Base-by-base conservation (phyloP, 2,329 filamentous ascomycete genomes). In the Trichoderma sp. region DNA sequence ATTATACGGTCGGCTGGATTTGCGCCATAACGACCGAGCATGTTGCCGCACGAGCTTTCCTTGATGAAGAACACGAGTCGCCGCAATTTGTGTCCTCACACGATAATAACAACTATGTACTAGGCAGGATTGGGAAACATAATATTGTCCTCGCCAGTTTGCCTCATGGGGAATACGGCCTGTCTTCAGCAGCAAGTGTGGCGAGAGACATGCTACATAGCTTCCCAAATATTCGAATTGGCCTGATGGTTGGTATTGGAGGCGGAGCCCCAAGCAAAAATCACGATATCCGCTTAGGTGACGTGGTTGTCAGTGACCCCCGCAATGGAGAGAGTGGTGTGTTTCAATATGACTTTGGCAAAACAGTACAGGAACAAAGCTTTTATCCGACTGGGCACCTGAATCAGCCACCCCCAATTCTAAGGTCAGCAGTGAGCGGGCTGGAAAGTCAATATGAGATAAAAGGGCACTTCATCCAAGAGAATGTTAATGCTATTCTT, bases 1-100 rank as follows among this genome's bases (percentile, higher is more conserved):
- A 30, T 8, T 30, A 30, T 8, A 81, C 75, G 0, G 76, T 84
- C 10, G 82, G 80, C 18, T 83, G 81, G 59, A 82, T 84, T 6
- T 83, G 80, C 66, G 81, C 81, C 11, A 69, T 83, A 1, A 21
- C 5, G 0, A 75, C 71, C 0, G 82, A 84, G 63, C 75, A 72
- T 52, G 75, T 79, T 58, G 81, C 81, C 5, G 81, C 81, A 4
- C 70, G 72, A 30, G 72, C 55, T 0, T 61, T 61, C 32, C 28
- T 61, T 24, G 59, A 61, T 6, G 24, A 49, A 26, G 21, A 61
- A n/a, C 59, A 61, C 6, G 5, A 51, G 21, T 0, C 18, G 13
- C 26, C 34, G 8, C 37, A 61, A n/a, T 24, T 70, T 68, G 55
- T 21, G 67, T 71, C 54, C 49, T 7, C 18, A 71, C 73, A 51